Base-by-base conservation (phyloP, 2,329 filamentous ascomycete genomes). In the Ascochyta rabiei region DNA sequence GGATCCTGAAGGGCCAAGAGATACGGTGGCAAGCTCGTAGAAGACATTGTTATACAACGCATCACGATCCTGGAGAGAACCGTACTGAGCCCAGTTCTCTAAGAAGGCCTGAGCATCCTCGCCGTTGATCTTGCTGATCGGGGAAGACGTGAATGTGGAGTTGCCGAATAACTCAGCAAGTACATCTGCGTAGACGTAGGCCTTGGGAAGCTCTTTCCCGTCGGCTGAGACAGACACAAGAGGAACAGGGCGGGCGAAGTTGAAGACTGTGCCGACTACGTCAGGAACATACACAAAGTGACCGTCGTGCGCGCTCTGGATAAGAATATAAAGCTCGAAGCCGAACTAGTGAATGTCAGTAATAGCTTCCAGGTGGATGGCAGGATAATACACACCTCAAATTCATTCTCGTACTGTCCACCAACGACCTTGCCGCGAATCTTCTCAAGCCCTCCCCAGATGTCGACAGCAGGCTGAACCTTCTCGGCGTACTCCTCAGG, bases 141-240 rank as follows among this genome's bases (percentile, higher is more conserved):
- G 76, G 0, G 81, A 82, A 2, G 83, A 77, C 6, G 67, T 69
- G 56, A 77, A 76, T 43, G 76, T 67, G 12, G 71, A 55, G 59
- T 79, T 76, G 49, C 74, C 65, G 49, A 78, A 70, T 6, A 72
- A 74, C 23, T 75, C 71, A 18, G 74, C 68, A 39, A 80, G 66
- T 0, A 82, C 70, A 56, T 83, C 81, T 12, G 76, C 70, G 52
- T 81, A 81, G 18, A 81, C 77, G 56, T 84, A 88, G 2, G 86
- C 75, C 53, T 84, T 78, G 0, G 86, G 86, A 10, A 85, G 67
- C 23, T 66, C 62, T 33, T 69, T 63, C 9, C 72, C 72, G 65
- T 89, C 85, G 3, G 74, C 61, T 2, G 85, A 88, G 7, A 88
- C 79, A 0, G 86, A 88, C 0, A 88, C 83, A 0, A 89, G 63